Evolutionary conservation across 306 rosid species (phyloP).

Genomic region (Malus domestica): ASM211411v1 NC_041803.1:33376501-33377000

Average conservation of each 20-base stretch:
- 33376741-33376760: neutral
- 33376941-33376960: too few species aligned
- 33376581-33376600: neutral
- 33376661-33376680: neutral
- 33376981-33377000: too few species aligned
- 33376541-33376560: neutral
- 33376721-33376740: neutral
- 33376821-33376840: too few species aligned
- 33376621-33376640: neutral
- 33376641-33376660: neutral
- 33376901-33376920: too few species aligned
- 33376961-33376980: too few species aligned
- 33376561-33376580: neutral
- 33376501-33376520: neutral
- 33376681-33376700: neutral
- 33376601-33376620: neutral
- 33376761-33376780: neutral
- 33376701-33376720: neutral
- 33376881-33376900: too few species aligned
- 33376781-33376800: neutral
- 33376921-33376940: too few species aligned
- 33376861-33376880: too few species aligned
- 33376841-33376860: too few species aligned
- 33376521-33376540: constrained; percentile 15
- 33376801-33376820: too few species aligned